Conservation (phyloP, 2,329 filamentous ascomycete genomes). For the Ophiostoma sp. region DNA sequence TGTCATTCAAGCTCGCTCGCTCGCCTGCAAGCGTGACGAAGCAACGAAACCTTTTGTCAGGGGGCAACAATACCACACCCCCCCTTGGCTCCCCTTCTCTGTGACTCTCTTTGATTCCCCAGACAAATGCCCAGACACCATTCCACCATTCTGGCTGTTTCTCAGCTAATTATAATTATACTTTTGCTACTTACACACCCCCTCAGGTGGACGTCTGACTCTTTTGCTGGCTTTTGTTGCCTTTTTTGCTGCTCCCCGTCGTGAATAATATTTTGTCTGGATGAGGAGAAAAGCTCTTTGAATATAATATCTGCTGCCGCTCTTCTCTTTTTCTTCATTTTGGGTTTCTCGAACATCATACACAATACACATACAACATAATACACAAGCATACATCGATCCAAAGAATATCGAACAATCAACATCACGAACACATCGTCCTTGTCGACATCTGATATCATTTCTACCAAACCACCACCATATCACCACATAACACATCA, state of each 20-base stretch:
- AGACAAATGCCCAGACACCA: conserved; percentile 1
- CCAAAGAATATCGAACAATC: not conserved
- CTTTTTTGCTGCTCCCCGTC: not conserved
- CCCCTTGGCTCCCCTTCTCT: not conserved
- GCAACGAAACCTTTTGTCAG: not conserved
- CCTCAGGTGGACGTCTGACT: conserved; percentile 16
- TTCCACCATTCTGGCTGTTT: conserved; percentile 19
- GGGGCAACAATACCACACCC: not conserved
- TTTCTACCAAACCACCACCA: not conserved
- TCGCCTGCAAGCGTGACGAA: conserved; percentile 19
- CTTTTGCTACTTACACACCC: conserved; percentile 13
- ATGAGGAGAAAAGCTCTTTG: not conserved
- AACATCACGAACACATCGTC: not conserved
- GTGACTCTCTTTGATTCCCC: conserved; percentile 1
- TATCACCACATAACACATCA: not conserved
- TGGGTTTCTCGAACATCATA: conserved; percentile 1
- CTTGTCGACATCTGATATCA: not conserved
- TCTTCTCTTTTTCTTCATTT: not conserved
- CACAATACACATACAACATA: conserved; percentile 2
- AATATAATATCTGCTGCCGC: conserved; percentile 8
- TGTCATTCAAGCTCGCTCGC: conserved; percentile 9
- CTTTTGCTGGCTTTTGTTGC: not conserved
- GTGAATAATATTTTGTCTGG: not conserved
- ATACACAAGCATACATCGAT: not conserved
- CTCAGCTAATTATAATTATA: conserved; percentile 14